Evolutionary conservation across 176 grass and related monocot species (phyloP), one percentile per base, ranked within the genome.

Genomic region (Tuctoria greenei): DNA sequence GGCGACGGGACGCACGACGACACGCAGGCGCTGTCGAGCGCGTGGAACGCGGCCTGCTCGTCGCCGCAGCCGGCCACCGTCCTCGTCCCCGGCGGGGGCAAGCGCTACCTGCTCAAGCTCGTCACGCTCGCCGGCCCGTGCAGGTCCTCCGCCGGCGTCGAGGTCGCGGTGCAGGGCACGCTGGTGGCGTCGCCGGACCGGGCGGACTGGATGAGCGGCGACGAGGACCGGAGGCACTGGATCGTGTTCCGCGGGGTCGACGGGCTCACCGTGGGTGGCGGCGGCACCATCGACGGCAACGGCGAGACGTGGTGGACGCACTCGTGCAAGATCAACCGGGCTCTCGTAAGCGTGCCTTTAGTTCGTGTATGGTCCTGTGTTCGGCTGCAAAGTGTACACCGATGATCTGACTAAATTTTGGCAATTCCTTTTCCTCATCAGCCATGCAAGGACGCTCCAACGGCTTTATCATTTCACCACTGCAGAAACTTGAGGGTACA

Each of bases 391-490:
- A 55, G 50, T 71, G 60, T 41, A 56, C 61, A 3, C 1, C 13
- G 43, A 45, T 56, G 13, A 80, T n/a, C 13, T 39, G 17, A 4
- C 69, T 17, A 8, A 10, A 1, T 21, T 37, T 31, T 31, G 31
- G 31, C 3, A 31, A 31, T 31, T 3, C 31, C 9, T 17, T 86
- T 46, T 23, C 0, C 2, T 42, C 1, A 45, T 38, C 86, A 89
- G 91, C 81, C 93, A 0, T 96, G 93, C 87, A 88, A 72, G 25
- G 67, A 56, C 16, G 93, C 90, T n/a, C 93, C 93, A 2, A 93
- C 93, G 2, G 64, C 81, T 4, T 0, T 86, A 18, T 67, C 66
- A 4, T 82, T 89, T 16, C 57, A 89, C 24, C 51, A 1, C 24
- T 86, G 87, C 67, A 56, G 3, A 0, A 78, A 47, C 8, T 2